Base-by-base conservation (phyloP, 495 filamentous ascomycete genomes). In the Xylaria acuta region DNA sequence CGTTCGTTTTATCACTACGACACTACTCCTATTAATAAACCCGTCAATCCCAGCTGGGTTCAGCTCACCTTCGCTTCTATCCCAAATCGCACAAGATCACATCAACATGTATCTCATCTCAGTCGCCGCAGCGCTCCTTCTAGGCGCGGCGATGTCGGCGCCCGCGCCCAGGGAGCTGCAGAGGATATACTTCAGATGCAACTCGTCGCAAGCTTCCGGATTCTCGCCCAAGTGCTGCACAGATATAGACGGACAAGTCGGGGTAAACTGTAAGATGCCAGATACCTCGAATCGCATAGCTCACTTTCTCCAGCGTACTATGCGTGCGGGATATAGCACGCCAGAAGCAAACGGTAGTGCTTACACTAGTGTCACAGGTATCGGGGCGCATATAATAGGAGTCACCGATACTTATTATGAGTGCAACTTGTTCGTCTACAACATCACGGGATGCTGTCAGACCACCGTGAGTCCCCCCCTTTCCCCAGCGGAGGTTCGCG, bases 391-490 rank as follows among this genome's bases (percentile, higher is more conserved):
- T 51, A 69, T 77, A 66, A 68, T 76, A 69, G 77, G 77, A 16
- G 70, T 60, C 6, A 73, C 69, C 1, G 56, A 79, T 40, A 76
- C 77, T 3, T 73, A 72, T 18, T 79, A 74, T 63, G 74, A 77
- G 40, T 79, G 77, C 69, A 79, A 79, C 58, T 65, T 77, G 6
- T 77, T 66, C 51, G 77, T 79, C 25, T 77, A 79, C 64, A 79
- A 79, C 51, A 77, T 76, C 69, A 76, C 75, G 43, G 77, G 77
- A 59, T 79, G 77, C 71, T 79, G 77, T 41, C 77, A 79, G 63
- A 64, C 68, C 16, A 77, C 71, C 25, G 77, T 79, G 58, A 77
- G 75, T 77, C 18, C 11, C 4, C 14, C 5, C 22, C 27, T 1
- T 12, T 16, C 20, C 59, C 14, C 49, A 12, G 16, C 43, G n/a